Evolutionary conservation across 306 rosid genomes (phyloP), one percentile per base, ranked within the genome.

Genomic region (Styphnolobium japonicum): DNA sequence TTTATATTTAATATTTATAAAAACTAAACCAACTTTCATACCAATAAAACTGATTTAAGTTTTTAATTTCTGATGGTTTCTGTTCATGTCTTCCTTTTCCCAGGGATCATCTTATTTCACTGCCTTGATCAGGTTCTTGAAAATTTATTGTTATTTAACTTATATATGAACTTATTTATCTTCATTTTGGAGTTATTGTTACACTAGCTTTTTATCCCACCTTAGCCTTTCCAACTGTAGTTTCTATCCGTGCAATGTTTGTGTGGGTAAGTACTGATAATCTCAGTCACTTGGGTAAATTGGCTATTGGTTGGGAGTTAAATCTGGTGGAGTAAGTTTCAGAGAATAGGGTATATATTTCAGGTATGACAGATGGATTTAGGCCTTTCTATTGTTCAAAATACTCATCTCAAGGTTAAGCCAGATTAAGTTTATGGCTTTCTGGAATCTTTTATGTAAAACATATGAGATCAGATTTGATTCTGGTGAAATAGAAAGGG

Each of bases 91-190:
- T 77, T 85, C 69, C 64, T 74, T 76, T 71, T 64, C 69, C 71
- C 93, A 96, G 99, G 89, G 90, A 56, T 78, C 94, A 23, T 81
- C 92, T 46, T 45, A 74, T 55, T 40, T 88, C 65, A 87, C 93
- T 31, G 81, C 96, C 73, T 72, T 83, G 73, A 83, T 91, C 99
- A 96, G 99, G 99, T 96, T 77, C 67, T 57, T 85, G 62, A 53
- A 67, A 71, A 65, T 65, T 72, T 40, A 31, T 40, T 53, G 10
- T 65, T 70, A n/a, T 39, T 78, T 70, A 56, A 58, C 23, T 80
- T 71, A 22, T n/a, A 46, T 39, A 19, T 68, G 10, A 25, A 63
- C 56, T 48, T 71, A 33, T 53, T 72, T 25, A 18, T 62, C 66
- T 64, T 70, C 25, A 27, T 40, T 70, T 85, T 78, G 34, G 56